These are phyloP conservation scores for Aphanomyces astaci DNA, from an alignment of 352 stramenopile species.

Conservation along the genomic window DNA sequence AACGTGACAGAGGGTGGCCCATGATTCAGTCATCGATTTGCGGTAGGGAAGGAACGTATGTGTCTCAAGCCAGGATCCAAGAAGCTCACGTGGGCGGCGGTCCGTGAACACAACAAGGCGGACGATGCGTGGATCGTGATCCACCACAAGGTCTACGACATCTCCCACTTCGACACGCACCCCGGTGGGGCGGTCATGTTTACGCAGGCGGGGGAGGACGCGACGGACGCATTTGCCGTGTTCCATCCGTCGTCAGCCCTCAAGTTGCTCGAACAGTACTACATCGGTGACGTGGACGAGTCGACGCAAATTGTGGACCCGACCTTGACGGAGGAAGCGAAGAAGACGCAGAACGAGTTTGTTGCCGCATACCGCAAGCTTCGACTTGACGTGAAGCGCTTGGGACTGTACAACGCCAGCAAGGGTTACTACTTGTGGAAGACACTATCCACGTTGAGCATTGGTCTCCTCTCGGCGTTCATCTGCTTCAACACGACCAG, in stretches of 20 bases:
- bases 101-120: constrained; percentile 66
- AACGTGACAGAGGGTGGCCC: background rate
- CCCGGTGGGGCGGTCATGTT: constrained; percentile 92
- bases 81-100: constrained; percentile 67
- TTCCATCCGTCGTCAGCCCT: constrained; percentile 94
- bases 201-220: constrained; percentile 96
- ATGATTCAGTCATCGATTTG: constrained; percentile 4
- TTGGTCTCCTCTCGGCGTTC: constrained; percentile 78
- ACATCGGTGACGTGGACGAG: constrained; percentile 94
- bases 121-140: constrained; percentile 84
- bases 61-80: constrained; percentile 1
- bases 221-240: constrained; percentile 97
- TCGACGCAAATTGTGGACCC: constrained; percentile 30
- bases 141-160: constrained; percentile 88
- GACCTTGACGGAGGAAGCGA: constrained; percentile 36
- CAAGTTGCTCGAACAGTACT: constrained; percentile 93
- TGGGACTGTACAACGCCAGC: constrained; percentile 92
- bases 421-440: constrained; percentile 94
- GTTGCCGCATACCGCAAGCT: constrained; percentile 94
- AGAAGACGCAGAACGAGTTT: constrained; percentile 84
- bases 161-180: constrained; percentile 79
- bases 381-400: constrained; percentile 88
- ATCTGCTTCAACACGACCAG: constrained; percentile 85
- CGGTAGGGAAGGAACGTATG: background rate
- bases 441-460: constrained; percentile 86